Conservation (phyloP, 108 stramenopile species). For the Fragilariopsis cylindrus region DNA sequence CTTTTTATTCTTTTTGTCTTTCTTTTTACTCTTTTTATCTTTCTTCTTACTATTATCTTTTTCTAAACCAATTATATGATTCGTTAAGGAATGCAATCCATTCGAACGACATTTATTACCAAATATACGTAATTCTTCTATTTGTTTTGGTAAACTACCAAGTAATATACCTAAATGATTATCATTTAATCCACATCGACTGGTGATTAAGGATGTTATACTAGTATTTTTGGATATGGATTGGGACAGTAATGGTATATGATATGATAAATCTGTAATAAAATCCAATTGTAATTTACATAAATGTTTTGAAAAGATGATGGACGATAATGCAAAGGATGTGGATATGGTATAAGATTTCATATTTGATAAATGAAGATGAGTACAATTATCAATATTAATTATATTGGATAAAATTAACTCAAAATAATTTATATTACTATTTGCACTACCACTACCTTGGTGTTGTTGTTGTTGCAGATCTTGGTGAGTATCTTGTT, state of each 20-base stretch:
- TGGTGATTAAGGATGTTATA: constrained; percentile 23
- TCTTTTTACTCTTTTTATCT: no score
- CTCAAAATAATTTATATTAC: constrained; percentile 13
- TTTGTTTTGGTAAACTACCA: constrained; percentile 10
- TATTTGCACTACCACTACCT: not conserved
- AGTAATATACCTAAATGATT: constrained; percentile 22
- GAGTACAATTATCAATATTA: constrained; percentile 24
- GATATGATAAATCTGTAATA: constrained; percentile 27
- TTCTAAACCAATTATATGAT: not conserved
- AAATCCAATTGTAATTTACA: constrained; percentile 38
- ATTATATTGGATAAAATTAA: constrained; percentile 15
- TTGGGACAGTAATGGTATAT: constrained; percentile 11
- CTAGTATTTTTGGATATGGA: constrained; percentile 22
- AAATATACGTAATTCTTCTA: constrained; percentile 36
- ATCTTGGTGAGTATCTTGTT: not conserved
- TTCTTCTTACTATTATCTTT: not conserved
- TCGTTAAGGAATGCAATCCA: constrained; percentile 23
- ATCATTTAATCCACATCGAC: constrained; percentile 39
- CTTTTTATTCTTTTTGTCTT: not conserved
- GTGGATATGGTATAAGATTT: not conserved
- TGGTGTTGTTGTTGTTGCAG: not conserved
- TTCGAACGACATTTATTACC: constrained; percentile 40
- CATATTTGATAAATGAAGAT: constrained; percentile 24
- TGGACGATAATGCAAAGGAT: constrained; percentile 19
- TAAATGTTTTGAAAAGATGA: constrained; percentile 24